phyloP scores from a whole-genome alignment of 345 rosid genomes.

The Capsella bursapastoris region DNA sequence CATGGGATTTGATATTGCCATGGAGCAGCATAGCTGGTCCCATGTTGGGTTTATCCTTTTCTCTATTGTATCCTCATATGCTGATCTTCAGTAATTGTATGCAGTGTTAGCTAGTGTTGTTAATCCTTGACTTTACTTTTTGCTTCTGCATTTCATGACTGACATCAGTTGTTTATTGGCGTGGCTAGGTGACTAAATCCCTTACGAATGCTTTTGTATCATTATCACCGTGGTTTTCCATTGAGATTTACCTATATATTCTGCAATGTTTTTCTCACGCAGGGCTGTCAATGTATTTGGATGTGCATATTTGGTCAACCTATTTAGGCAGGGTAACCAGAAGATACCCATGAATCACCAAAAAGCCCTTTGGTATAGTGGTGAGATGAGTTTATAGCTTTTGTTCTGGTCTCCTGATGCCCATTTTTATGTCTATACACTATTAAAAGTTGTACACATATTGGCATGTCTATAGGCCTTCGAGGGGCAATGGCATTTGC shows the following conservation, averaged over 20 bases:
- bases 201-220: background rate
- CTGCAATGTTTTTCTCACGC: constrained; percentile 31
- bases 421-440: constrained; percentile 22
- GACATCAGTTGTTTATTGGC: constrained; percentile 72
- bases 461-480: constrained; percentile 61
- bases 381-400: constrained; percentile 54
- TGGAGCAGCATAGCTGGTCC: constrained; percentile 99
- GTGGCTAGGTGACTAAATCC: constrained; percentile 37
- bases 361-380: constrained; percentile 98
- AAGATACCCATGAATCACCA: constrained; percentile 87
- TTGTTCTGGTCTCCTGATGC: constrained; percentile 7
- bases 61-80: constrained; percentile 85
- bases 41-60: constrained; percentile 90
- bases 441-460: constrained; percentile 24
- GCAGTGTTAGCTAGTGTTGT: constrained; percentile 28
- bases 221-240: constrained; percentile 6
- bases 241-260: constrained; percentile 9
- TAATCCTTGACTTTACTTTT: constrained; percentile 57
- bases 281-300: constrained; percentile 94
- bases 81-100: constrained; percentile 18
- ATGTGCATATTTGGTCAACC: constrained; percentile 85
- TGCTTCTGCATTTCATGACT: constrained; percentile 27
- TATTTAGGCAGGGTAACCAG: constrained; percentile 69
- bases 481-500: constrained; percentile 99
- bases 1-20: constrained; percentile 99